A percentile compares a stretch with the other conserved stretches of the same genome.
These are phyloP conservation scores for Tetracentron sinense DNA, from an alignment of 164 flowering plant genomes.

Conservation along the genomic window DNA sequence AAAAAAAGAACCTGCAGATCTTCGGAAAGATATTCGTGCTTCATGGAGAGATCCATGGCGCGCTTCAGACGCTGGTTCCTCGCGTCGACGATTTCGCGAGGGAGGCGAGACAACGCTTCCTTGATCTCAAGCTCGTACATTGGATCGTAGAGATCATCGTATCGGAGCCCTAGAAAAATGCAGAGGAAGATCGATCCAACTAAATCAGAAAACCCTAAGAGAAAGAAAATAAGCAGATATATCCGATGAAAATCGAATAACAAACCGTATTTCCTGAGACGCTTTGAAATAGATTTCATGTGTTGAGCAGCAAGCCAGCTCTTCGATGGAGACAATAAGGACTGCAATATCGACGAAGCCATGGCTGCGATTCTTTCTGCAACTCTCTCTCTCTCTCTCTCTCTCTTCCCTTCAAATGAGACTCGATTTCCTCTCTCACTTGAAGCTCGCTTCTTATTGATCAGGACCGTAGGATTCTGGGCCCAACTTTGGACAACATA, in stretches of 20 bases:
- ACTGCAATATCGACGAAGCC: constrained; percentile 44
- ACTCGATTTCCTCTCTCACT: too few species aligned
- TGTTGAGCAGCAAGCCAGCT: constrained; percentile 67
- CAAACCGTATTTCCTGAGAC: constrained; percentile 77
- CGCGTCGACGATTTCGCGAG: constrained; percentile 86
- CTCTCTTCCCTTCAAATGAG: constrained; percentile 1
- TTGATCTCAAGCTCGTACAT: constrained; percentile 72
- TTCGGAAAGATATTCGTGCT: constrained; percentile 78
- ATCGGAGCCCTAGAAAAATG: constrained; percentile 59
- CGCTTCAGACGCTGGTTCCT: constrained; percentile 91
- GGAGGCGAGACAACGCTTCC: constrained; percentile 84
- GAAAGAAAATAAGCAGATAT: background rate
- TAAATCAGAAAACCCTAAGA: constrained; percentile 1
- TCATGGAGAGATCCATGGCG: constrained; percentile 97
- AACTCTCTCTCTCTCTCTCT: constrained; percentile 12
- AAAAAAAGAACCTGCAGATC: constrained; percentile 64
- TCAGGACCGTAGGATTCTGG: too few species aligned
- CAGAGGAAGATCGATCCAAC: background rate
- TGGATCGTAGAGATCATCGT: constrained; percentile 88
- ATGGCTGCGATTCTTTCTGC: constrained; percentile 21
- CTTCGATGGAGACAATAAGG: constrained; percentile 52
- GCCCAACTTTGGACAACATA: too few species aligned
- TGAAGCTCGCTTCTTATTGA: too few species aligned
- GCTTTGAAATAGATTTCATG: constrained; percentile 54
- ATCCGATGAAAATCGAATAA: background rate